phyloP scores from a whole-genome alignment of 2,329 filamentous ascomycete genomes.

The Fusarium oligoseptatum region DNA sequence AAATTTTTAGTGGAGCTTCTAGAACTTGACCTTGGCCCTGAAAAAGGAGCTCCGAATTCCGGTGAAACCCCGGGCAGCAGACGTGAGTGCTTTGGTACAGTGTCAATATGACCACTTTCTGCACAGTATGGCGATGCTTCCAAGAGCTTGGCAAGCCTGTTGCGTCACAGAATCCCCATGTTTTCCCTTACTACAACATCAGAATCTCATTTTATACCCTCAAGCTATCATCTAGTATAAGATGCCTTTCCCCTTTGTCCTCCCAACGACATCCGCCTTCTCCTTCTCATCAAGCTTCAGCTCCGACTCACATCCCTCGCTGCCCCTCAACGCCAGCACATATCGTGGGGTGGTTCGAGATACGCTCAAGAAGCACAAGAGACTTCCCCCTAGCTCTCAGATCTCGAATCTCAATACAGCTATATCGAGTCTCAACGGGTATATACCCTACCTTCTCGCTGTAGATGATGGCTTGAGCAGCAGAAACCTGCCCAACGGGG shows the following conservation, averaged over 20 bases:
- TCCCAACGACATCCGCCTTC: slow-evolving; percentile 91
- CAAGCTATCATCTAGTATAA: slow-evolving; percentile 31
- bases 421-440: slow-evolving; percentile 77
- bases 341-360: slow-evolving; percentile 86
- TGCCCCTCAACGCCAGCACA: slow-evolving; percentile 85
- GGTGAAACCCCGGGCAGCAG: slow-evolving; percentile 33
- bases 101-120: background rate
- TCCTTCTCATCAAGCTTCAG: slow-evolving; percentile 83
- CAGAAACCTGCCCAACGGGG: slow-evolving; percentile 57
- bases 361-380: slow-evolving; percentile 89
- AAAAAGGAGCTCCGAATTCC: slow-evolving; percentile 44
- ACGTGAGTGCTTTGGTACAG: slow-evolving; percentile 22
- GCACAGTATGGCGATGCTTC: slow-evolving; percentile 44
- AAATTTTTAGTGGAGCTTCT: slow-evolving; percentile 41
- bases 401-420: slow-evolving; percentile 78
- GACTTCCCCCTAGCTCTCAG: slow-evolving; percentile 80
- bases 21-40: background rate
- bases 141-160: slow-evolving; percentile 41
- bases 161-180: slow-evolving; percentile 14
- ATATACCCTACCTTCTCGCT: slow-evolving; percentile 86
- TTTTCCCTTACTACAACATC: background rate
- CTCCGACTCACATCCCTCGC: slow-evolving; percentile 88
- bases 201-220: background rate
- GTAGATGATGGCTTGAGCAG: slow-evolving; percentile 79
- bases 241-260: slow-evolving; percentile 91